phyloP scores from a whole-genome alignment of 345 rosid species.

The Cardiospermum halicacabum region DNA sequence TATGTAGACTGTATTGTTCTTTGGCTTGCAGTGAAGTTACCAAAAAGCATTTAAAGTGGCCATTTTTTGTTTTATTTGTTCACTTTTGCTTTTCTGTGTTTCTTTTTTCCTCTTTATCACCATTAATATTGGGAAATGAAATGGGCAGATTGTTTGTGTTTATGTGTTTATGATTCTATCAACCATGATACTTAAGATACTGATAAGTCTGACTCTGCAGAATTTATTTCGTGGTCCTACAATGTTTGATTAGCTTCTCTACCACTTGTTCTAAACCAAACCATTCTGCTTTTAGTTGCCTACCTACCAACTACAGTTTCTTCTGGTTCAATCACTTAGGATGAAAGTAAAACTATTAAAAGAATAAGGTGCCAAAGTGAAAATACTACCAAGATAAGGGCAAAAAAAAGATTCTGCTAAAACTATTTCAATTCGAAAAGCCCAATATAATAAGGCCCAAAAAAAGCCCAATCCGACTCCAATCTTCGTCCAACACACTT shows the following conservation, averaged over 20 bases:
- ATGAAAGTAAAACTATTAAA: no score
- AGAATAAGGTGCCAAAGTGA: no score
- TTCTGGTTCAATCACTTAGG: no score
- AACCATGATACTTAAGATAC: no score
- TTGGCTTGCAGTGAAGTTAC: not conserved
- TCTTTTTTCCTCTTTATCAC: slow-evolving; percentile 5
- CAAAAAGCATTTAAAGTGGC: not conserved
- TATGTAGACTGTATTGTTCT: not conserved
- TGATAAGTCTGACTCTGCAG: not conserved
- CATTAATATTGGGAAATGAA: not conserved
- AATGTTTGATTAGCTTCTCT: not conserved
- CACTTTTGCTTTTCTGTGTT: slow-evolving; percentile 16
- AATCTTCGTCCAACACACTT: not conserved
- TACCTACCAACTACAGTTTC: no score
- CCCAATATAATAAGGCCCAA: not conserved
- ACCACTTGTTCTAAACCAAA: not conserved
- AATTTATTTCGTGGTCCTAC: not conserved
- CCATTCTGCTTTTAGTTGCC: not conserved
- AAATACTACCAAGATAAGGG: no score
- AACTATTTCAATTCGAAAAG: no score
- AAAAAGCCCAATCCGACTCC: not conserved
- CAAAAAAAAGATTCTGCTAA: no score
- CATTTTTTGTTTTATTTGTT: not conserved
- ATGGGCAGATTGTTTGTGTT: not conserved
- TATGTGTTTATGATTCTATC: no score